Evolutionary conservation across 805 yeast species (phyloP).

Genomic region (Hanseniaspora guilliermondii): DNA sequence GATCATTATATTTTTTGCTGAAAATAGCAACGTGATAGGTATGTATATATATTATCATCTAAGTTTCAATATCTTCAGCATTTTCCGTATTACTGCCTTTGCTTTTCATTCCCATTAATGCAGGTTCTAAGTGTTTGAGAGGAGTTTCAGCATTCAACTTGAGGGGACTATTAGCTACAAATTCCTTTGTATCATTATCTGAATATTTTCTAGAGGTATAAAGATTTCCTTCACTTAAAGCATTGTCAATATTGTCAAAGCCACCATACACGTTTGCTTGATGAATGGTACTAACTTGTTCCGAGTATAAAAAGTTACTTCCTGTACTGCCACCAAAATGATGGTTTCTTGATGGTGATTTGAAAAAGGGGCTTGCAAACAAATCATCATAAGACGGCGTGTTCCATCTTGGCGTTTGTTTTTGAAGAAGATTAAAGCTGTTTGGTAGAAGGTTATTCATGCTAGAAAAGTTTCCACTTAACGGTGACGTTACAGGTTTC

Average conservation of each 20-base stretch:
- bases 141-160: neutral
- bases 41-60: neutral
- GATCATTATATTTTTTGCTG: too few relatives aligned
- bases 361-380: constrained; percentile 12
- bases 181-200: neutral
- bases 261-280: neutral
- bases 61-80: neutral
- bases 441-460: neutral
- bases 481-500: constrained; percentile 9
- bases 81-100: neutral
- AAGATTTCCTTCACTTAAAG: neutral
- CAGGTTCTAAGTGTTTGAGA: constrained; percentile 6
- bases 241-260: neutral
- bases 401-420: constrained; percentile 14
- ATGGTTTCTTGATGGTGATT: constrained; percentile 10
- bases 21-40: neutral
- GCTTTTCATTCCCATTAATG: constrained; percentile 5
- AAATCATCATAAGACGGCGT: constrained; percentile 13
- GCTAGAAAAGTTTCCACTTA: neutral
- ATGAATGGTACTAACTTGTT: neutral
- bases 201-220: neutral
- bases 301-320: constrained; percentile 1
- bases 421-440: neutral
- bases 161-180: neutral
- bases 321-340: neutral